phyloP scores from a whole-genome alignment of 805 yeast genomes.

The Kluyveromyces siamensis region DNA sequence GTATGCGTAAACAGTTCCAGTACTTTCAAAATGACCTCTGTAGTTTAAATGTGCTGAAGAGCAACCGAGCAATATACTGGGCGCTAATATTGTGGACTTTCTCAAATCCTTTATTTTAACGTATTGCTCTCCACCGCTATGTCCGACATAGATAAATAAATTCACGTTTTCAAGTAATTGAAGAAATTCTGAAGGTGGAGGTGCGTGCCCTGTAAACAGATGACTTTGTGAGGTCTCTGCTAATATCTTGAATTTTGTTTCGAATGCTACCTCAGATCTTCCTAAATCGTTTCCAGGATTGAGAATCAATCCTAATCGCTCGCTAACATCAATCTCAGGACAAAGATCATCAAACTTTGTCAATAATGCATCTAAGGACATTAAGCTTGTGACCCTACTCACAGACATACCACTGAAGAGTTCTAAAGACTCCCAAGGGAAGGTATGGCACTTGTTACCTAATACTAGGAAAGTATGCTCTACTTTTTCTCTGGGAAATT shows the following conservation, averaged over 20 bases:
- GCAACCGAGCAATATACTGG: slow-evolving; percentile 75
- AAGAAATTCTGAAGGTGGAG: slow-evolving; percentile 46
- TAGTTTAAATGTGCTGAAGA: slow-evolving; percentile 65
- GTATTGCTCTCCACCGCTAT: slow-evolving; percentile 93
- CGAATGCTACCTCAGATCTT: slow-evolving; percentile 55
- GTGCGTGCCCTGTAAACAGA: slow-evolving; percentile 47
- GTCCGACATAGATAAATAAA: slow-evolving; percentile 77
- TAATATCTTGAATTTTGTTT: slow-evolving; percentile 30
- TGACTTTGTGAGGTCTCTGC: slow-evolving; percentile 35
- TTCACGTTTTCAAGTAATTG: slow-evolving; percentile 34
- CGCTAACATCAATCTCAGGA: slow-evolving; percentile 16
- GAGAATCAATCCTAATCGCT: slow-evolving; percentile 50
- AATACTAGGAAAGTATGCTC: slow-evolving; percentile 62
- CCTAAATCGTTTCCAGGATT: slow-evolving; percentile 77
- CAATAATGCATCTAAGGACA: slow-evolving; percentile 34
- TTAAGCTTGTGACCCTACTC: slow-evolving; percentile 67
- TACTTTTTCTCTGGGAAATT: slow-evolving; percentile 7
- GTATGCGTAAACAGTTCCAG: slow-evolving; percentile 72
- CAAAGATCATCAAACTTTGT: slow-evolving; percentile 9
- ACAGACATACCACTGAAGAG: slow-evolving; percentile 46
- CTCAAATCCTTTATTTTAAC: slow-evolving; percentile 48
- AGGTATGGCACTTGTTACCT: slow-evolving; percentile 50
- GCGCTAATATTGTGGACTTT: slow-evolving; percentile 38
- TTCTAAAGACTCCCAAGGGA: slow-evolving; percentile 89
- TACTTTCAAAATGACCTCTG: slow-evolving; percentile 56